A percentile compares a stretch with the other conserved stretches of the same genome.
These are phyloP conservation scores for Oryza glumipatula DNA, from an alignment of 176 grass and related monocot genomes.

Conservation along the genomic window DNA sequence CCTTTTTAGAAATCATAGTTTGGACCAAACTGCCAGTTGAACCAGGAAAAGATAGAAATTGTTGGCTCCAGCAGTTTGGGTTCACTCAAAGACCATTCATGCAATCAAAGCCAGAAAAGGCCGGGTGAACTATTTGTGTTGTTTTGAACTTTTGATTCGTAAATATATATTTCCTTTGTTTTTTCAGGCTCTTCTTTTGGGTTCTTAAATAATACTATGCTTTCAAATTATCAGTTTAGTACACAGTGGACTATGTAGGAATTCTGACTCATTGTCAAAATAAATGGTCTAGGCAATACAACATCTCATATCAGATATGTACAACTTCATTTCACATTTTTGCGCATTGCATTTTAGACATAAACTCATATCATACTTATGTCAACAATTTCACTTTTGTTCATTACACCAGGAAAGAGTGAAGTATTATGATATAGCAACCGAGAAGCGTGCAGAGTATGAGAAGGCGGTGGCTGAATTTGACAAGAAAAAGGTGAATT, in stretches of 20 bases:
- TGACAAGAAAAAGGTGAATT: constrained; percentile 75
- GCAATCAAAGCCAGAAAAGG: no score
- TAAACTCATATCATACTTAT: background rate
- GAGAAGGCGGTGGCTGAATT: constrained; percentile 78
- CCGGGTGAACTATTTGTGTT: background rate
- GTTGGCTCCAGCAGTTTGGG: no score
- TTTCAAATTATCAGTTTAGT: background rate
- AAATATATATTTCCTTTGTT: no score
- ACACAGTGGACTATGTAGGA: constrained; percentile 1
- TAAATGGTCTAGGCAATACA: background rate
- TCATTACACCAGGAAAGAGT: constrained; percentile 74
- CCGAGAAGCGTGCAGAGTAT: constrained; percentile 79
- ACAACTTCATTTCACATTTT: background rate
- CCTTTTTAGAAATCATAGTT: constrained; percentile 10
- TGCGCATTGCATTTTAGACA: background rate
- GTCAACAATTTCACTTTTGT: constrained; percentile 20
- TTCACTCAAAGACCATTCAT: no score
- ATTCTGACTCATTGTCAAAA: background rate
- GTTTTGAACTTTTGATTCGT: background rate
- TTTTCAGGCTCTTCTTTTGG: background rate
- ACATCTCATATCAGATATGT: background rate
- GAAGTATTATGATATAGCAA: constrained; percentile 89
- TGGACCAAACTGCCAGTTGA: no score
- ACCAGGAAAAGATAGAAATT: no score
- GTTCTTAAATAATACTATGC: background rate